These are phyloP conservation scores for Lepiota venenata DNA, from an alignment of 768 basidiomycete species.

Conservation along the genomic window DNA sequence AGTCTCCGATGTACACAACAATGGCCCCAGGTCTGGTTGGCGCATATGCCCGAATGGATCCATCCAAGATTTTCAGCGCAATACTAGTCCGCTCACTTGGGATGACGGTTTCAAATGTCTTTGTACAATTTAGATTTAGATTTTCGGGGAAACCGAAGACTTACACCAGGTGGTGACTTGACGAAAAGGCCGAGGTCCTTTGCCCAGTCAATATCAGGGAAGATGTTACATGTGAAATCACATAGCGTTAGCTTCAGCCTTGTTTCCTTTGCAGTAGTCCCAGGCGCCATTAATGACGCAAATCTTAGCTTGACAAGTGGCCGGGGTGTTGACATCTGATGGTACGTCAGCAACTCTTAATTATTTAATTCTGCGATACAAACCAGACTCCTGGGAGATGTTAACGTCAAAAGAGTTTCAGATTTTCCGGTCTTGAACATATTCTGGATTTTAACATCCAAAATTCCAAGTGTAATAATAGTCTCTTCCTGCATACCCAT, in stretches of 20 bases:
- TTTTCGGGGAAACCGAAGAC: slow-evolving; percentile 23
- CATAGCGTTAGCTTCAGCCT: slow-evolving; percentile 59
- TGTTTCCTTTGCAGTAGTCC: slow-evolving; percentile 74
- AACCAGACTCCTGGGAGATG: slow-evolving; percentile 58
- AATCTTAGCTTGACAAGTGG: slow-evolving; percentile 64
- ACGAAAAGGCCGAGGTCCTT: slow-evolving; percentile 58
- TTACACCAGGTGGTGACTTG: slow-evolving; percentile 86
- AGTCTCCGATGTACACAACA: slow-evolving; percentile 61
- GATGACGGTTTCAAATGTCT: slow-evolving; percentile 91
- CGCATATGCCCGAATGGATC: slow-evolving; percentile 59
- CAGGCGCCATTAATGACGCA: slow-evolving; percentile 56
- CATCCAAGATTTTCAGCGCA: slow-evolving; percentile 59
- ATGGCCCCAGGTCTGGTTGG: slow-evolving; percentile 60
- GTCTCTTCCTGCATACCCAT: slow-evolving; percentile 25
- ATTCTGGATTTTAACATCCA: slow-evolving; percentile 59
- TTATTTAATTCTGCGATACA: slow-evolving; percentile 18
- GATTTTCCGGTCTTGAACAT: slow-evolving; percentile 29
- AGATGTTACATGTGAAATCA: slow-evolving; percentile 60
- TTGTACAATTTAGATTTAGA: background rate
- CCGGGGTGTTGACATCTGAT: slow-evolving; percentile 41
- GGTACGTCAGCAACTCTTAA: background rate
- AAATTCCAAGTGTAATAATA: slow-evolving; percentile 56
- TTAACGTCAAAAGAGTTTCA: slow-evolving; percentile 49
- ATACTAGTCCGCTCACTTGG: slow-evolving; percentile 84
- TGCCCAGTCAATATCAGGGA: slow-evolving; percentile 61